Evolutionary conservation across 306 rosid species (phyloP).

Genomic region (Cajanus cajan): DNA sequence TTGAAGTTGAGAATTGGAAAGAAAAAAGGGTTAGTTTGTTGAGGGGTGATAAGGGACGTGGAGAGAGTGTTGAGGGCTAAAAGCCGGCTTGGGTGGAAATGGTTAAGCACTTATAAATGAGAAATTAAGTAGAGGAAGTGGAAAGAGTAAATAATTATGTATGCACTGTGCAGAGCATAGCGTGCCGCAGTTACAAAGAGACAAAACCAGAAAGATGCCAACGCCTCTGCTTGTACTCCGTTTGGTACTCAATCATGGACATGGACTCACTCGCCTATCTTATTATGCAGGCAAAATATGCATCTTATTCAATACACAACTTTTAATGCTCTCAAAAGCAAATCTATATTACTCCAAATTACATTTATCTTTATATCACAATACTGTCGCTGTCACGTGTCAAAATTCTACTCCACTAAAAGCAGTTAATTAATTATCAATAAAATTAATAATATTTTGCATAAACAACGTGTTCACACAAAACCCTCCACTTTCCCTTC

Average conservation of each 20-base stretch:
- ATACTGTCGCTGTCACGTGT: not conserved
- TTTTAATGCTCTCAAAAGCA: not conserved
- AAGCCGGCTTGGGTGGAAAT: not conserved
- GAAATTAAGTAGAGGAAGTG: not conserved
- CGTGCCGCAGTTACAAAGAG: not conserved
- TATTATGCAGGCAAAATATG: not conserved
- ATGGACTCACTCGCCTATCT: not conserved
- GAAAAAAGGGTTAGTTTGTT: not conserved
- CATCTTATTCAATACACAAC: not conserved
- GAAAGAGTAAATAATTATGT: not conserved
- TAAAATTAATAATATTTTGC: no score
- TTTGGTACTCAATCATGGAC: not conserved
- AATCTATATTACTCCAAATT: not conserved
- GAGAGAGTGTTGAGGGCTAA: not conserved
- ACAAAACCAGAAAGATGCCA: slow-evolving; percentile 1
- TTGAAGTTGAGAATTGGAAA: slow-evolving; percentile 23
- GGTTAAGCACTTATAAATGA: not conserved
- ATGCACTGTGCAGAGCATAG: no score
- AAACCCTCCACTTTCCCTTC: no score
- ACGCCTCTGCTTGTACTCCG: not conserved
- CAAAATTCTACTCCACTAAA: no score
- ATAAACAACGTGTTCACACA: no score
- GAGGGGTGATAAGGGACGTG: slow-evolving; percentile 10
- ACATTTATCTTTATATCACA: not conserved
- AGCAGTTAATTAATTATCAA: not conserved